Conservation (phyloP, 163 green algal genomes). For the Volvox carteri region DNA sequence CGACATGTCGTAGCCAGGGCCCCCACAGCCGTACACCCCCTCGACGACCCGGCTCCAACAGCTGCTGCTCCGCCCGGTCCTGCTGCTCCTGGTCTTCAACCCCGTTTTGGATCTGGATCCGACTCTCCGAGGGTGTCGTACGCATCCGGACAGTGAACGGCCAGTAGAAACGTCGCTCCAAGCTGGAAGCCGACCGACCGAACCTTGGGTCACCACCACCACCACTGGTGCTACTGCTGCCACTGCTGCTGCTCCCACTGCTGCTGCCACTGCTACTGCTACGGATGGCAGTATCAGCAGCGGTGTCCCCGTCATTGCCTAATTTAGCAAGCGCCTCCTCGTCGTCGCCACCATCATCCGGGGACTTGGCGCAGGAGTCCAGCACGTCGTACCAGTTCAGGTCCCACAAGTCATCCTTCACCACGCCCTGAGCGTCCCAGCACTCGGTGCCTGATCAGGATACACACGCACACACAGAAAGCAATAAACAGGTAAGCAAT, state of each 20-base stretch:
- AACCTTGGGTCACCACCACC: not conserved
- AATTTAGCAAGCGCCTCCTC: not conserved
- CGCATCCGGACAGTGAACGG: constrained; percentile 23
- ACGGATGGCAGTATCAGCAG: too few relatives aligned
- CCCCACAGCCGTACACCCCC: constrained; percentile 28
- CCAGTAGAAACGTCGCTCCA: constrained; percentile 1
- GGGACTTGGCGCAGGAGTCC: not conserved
- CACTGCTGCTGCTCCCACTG: not conserved
- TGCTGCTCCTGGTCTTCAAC: too few relatives aligned
- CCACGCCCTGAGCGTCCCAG: constrained; percentile 48
- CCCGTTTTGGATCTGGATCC: too few relatives aligned
- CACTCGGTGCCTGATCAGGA: constrained; percentile 60
- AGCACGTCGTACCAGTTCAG: constrained; percentile 51
- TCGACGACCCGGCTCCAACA: not conserved
- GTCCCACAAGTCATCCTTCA: constrained; percentile 60
- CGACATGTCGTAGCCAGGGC: constrained; percentile 36
- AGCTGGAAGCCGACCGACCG: too few relatives aligned
- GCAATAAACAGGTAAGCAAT: not conserved
- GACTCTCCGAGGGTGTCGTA: too few relatives aligned
- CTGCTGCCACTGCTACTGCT: not conserved
- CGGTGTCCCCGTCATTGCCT: too few relatives aligned
- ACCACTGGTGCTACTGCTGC: too few relatives aligned
- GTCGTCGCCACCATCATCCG: not conserved
- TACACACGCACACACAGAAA: not conserved
- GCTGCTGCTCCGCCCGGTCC: not conserved